A percentile compares a stretch with the other conserved stretches of the same genome.
Evolutionary conservation across 192 early-diverging fungal species (phyloP).

Genomic region (Geranomyces michiganensis): DNA sequence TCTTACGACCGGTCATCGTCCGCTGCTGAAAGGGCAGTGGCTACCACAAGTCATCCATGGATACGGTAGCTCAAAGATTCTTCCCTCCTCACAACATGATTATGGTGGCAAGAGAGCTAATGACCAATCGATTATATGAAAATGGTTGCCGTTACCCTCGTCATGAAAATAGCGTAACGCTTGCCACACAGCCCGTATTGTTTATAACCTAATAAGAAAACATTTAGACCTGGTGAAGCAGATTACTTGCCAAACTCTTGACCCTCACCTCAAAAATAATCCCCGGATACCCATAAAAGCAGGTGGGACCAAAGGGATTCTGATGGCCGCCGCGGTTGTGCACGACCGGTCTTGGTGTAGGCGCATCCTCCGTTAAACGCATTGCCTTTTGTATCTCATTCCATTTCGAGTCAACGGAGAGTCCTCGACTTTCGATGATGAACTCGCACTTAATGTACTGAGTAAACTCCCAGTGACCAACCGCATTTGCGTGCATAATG

Average conservation of each 20-base stretch:
- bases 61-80: too few species aligned
- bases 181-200: slow-evolving; percentile 11
- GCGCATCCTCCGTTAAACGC: slow-evolving; percentile 22
- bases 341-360: slow-evolving; percentile 53
- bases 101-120: too few species aligned
- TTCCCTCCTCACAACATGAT: too few species aligned
- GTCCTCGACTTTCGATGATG: slow-evolving; percentile 15
- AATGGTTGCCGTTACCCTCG: too few species aligned
- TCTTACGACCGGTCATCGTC: too few species aligned
- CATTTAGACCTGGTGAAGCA: too few species aligned
- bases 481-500: slow-evolving; percentile 70
- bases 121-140: too few species aligned
- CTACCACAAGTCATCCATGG: too few species aligned
- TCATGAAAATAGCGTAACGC: slow-evolving; percentile 12
- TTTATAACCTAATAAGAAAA: neutral
- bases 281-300: slow-evolving; percentile 63
- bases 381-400: slow-evolving; percentile 25
- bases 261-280: slow-evolving; percentile 37
- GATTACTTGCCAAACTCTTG: neutral
- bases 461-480: slow-evolving; percentile 72
- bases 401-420: slow-evolving; percentile 20
- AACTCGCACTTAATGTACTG: slow-evolving; percentile 50
- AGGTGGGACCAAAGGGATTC: slow-evolving; percentile 73
- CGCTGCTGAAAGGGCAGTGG: too few species aligned
- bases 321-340: slow-evolving; percentile 43